A percentile compares a stretch with the other conserved stretches of the same genome.
Evolutionary conservation across 2,329 filamentous ascomycete species (phyloP).

Genomic region (Bipolaris victoriae): DNA sequence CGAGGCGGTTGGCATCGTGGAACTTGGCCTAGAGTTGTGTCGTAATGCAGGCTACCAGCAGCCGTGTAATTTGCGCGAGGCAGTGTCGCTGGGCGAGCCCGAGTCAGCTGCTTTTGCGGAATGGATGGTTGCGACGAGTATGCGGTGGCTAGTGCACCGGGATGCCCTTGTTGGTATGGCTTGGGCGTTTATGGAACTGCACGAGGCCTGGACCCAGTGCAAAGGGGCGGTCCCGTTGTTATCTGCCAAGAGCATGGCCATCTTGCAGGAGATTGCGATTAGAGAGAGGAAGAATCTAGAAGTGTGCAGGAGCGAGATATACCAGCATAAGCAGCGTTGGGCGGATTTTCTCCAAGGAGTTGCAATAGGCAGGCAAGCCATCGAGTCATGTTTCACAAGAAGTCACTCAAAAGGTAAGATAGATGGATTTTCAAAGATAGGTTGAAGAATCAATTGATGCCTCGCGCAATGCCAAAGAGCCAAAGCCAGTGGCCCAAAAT

Average conservation of each 20-base stretch:
- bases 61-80: slow-evolving; percentile 33
- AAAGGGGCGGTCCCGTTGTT: background rate
- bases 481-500: background rate
- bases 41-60: slow-evolving; percentile 14
- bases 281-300: slow-evolving; percentile 20
- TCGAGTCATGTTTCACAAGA: slow-evolving; percentile 9
- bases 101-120: slow-evolving; percentile 47
- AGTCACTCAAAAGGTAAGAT: background rate
- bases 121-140: slow-evolving; percentile 23
- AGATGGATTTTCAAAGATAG: background rate
- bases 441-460: slow-evolving; percentile 2
- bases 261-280: slow-evolving; percentile 15
- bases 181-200: slow-evolving; percentile 40
- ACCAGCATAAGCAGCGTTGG: background rate
- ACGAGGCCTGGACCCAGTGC: slow-evolving; percentile 15
- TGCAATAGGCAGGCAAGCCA: background rate
- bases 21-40: slow-evolving; percentile 43
- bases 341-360: slow-evolving; percentile 3
- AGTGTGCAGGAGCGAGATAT: slow-evolving; percentile 16
- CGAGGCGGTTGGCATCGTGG: slow-evolving; percentile 38
- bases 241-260: background rate
- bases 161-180: slow-evolving; percentile 43
- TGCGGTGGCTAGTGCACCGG: slow-evolving; percentile 27
- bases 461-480: background rate
- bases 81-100: slow-evolving; percentile 33